These are phyloP conservation scores for Multifurca ochricompacta DNA, from an alignment of 768 basidiomycete genomes.

Conservation along the genomic window DNA sequence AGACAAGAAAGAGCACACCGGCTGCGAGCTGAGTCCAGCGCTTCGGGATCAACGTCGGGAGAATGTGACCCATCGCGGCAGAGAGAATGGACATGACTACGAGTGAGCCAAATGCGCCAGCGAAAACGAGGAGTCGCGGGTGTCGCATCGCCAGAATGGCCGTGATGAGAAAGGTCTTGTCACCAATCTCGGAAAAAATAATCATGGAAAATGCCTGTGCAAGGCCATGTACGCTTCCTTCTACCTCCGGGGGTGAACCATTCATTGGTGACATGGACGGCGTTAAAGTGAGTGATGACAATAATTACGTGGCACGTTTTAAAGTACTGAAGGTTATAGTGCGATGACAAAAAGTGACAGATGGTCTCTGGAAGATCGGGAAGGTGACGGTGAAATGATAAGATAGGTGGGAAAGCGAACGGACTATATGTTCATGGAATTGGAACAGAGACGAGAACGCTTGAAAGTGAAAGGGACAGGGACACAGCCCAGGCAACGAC, in stretches of 20 bases:
- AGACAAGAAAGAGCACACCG: conserved; percentile 78
- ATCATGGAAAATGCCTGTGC: conserved; percentile 84
- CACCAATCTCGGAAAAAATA: conserved; percentile 87
- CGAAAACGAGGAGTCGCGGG: conserved; percentile 77
- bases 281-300: background rate
- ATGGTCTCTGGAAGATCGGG: background rate
- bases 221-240: conserved; percentile 44
- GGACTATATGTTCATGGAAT: conserved; percentile 2
- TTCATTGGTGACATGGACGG: conserved; percentile 4
- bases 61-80: conserved; percentile 85
- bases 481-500: too few relatives aligned
- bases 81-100: conserved; percentile 91
- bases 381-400: background rate
- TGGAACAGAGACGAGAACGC: background rate
- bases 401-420: background rate
- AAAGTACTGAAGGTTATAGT: background rate
- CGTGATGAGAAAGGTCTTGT: conserved; percentile 88
- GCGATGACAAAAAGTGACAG: background rate
- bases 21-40: conserved; percentile 48
- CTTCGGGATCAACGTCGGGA: conserved; percentile 76
- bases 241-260: conserved; percentile 14
- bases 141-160: conserved; percentile 93
- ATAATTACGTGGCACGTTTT: background rate
- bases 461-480: background rate
- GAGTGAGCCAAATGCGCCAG: conserved; percentile 82